Percentiles rank a stretch among this genome's conserved stretches.
These are phyloP conservation scores for Aspergillus sp. DNA, from an alignment of 2,329 filamentous ascomycete genomes.

Conservation along the genomic window DNA sequence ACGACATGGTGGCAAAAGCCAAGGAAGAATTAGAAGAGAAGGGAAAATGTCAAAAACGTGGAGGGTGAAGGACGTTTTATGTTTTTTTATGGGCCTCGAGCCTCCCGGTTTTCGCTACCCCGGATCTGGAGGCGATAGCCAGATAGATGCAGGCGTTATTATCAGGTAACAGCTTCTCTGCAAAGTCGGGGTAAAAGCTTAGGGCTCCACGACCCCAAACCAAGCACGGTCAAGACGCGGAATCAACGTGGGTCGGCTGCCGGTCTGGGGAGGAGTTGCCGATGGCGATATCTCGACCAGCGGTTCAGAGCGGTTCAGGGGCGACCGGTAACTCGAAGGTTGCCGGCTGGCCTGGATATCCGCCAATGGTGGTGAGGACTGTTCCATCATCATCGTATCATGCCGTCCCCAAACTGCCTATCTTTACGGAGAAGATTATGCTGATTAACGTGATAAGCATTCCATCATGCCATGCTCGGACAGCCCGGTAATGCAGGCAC, in stretches of 20 bases:
- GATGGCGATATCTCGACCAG: background rate
- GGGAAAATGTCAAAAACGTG: background rate
- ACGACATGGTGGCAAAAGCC: background rate
- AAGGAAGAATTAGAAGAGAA: background rate
- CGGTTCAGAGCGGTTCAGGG: background rate
- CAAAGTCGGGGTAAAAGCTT: background rate
- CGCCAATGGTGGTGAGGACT: background rate
- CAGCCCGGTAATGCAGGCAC: background rate
- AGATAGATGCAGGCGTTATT: background rate
- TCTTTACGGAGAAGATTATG: background rate
- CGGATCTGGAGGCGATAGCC: background rate
- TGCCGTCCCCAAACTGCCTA: background rate
- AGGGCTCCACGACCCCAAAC: background rate
- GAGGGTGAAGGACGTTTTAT: background rate
- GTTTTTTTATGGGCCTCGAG: background rate
- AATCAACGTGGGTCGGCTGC: background rate
- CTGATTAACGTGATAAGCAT: background rate
- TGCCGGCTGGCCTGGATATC: background rate
- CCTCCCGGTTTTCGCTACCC: background rate
- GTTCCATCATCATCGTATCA: background rate
- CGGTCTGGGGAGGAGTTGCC: slow-evolving; percentile 1
- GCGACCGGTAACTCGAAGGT: background rate
- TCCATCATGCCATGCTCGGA: background rate
- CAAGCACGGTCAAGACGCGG: background rate
- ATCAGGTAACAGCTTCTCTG: background rate